Evolutionary conservation across 1,284 basidiomycete species (phyloP), one percentile per base, ranked within the genome.

Genomic region (Puccinia polysora): DNA sequence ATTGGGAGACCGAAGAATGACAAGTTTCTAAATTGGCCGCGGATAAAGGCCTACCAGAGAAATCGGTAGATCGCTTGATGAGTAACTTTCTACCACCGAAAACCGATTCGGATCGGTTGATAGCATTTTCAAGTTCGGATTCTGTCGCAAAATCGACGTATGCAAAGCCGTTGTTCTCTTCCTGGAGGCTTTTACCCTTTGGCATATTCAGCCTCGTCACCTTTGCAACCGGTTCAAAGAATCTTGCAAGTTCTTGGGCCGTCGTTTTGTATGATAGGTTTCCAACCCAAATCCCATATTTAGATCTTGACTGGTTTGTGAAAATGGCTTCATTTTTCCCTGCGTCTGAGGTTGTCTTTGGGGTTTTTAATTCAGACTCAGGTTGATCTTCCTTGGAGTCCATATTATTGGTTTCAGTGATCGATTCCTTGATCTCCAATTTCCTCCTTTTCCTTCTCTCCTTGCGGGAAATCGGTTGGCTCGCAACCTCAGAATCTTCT

Each of bases 131-230:
- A 77, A 94, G 89, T 20, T 85, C 86, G 36, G 90, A 89, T 0
- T 85, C 82, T 1, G 87, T 87, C 1, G 87, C 85, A 79, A 98
- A 93, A 81, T 98, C 95, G 74, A 97, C 87, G 81, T 97, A 97
- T 30, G 94, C 95, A 80, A 93, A 98, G 5, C 68, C 68, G n/a
- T 8, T 32, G 34, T 70, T 70, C 4, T 15, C 7, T 18, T 60
- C 43, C 18, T 40, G 36, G 2, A n/a, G 4, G 15, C 32, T 49
- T 25, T 60, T 50, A 20, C 52, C 52, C 14, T 15, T 10, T 1
- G 68, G 58, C 45, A 70, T 60, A 50, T 70, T 36, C 12, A 70
- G 47, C 10, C 68, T 43, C 5, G 40, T 34, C 18, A 70, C 49
- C 20, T 7, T 20, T 4, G 47, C 58, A 15, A 18, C 47, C 15